Evolutionary conservation across 805 yeast species (phyloP).

Genomic region (Kodamaea hsintzibuensis): DNA sequence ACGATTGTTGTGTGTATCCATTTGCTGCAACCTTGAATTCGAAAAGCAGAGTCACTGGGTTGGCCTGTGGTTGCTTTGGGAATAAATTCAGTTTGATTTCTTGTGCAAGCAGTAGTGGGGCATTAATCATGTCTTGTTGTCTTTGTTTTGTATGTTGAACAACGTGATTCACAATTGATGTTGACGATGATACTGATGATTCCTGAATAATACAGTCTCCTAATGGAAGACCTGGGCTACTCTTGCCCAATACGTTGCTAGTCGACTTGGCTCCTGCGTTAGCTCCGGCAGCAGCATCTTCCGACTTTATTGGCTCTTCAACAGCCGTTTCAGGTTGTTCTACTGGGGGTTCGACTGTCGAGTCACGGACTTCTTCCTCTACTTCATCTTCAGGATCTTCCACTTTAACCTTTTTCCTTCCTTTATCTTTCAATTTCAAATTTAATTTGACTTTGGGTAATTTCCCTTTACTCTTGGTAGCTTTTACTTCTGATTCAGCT

Average conservation of each 20-base stretch:
- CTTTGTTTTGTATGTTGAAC: constrained; percentile 13
- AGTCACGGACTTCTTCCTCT: constrained; percentile 13
- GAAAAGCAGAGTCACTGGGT: constrained; percentile 32
- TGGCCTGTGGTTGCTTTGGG: constrained; percentile 27
- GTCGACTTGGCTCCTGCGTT: constrained; percentile 18
- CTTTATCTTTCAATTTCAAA: constrained; percentile 22
- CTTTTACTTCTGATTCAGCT: constrained; percentile 20
- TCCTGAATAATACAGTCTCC: constrained; percentile 39
- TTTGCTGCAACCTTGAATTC: constrained; percentile 40
- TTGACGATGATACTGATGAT: constrained; percentile 35
- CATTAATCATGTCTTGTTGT: constrained; percentile 9
- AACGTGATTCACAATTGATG: constrained; percentile 13
- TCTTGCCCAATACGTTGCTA: constrained; percentile 28
- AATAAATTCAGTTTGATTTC: constrained; percentile 29
- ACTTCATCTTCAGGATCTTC: constrained; percentile 13
- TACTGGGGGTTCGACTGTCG: background rate
- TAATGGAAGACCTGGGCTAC: constrained; percentile 25
- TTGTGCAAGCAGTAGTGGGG: constrained; percentile 27
- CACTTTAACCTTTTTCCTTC: constrained; percentile 20
- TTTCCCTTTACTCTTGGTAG: constrained; percentile 26
- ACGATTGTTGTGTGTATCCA: constrained; percentile 42
- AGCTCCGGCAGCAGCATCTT: constrained; percentile 15
- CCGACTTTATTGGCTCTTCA: background rate
- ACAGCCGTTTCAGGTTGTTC: constrained; percentile 12
- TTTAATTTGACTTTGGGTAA: constrained; percentile 31